Evolutionary conservation across 306 rosid genomes (phyloP).

Genomic region (Trifolium subterraneum): DNA sequence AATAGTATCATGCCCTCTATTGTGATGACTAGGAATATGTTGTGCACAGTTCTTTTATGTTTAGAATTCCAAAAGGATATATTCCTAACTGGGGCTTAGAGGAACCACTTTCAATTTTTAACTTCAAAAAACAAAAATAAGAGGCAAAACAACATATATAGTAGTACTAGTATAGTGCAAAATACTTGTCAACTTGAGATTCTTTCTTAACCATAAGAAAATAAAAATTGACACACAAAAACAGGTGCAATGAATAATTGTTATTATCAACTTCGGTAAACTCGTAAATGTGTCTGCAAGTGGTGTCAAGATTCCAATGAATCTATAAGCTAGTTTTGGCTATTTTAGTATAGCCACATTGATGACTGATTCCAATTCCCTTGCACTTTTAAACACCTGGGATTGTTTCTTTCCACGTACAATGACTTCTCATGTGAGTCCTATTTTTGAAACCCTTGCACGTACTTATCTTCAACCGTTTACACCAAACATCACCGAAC

Average conservation of each 20-base stretch:
- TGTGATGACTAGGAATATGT: conserved; percentile 8
- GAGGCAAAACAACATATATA: background rate
- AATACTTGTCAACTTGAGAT: conserved; percentile 13
- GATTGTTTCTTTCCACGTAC: conserved; percentile 48
- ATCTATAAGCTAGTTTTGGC: conserved; percentile 29
- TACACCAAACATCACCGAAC: conserved; percentile 50
- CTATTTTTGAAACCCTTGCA: conserved; percentile 38
- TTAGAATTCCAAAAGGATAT: conserved; percentile 3
- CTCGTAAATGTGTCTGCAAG: conserved; percentile 36
- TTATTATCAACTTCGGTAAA: conserved; percentile 23
- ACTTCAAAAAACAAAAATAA: background rate
- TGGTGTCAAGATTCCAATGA: conserved; percentile 22
- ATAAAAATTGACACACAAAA: background rate
- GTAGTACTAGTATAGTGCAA: background rate
- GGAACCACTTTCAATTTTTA: conserved; percentile 17
- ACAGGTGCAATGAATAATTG: background rate
- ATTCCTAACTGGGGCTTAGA: conserved; percentile 9
- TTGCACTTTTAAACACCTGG: conserved; percentile 39
- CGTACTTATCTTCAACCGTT: conserved; percentile 62
- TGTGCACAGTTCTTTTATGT: background rate
- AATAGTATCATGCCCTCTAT: background rate
- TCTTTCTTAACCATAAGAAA: background rate
- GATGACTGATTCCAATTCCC: conserved; percentile 26
- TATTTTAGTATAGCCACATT: conserved; percentile 1
- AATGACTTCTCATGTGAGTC: conserved; percentile 9